Evolutionary conservation across 2,329 filamentous ascomycete genomes (phyloP), one percentile per base, ranked within the genome.

Genomic region (Paraphaeosphaeria sporulosa): DNA sequence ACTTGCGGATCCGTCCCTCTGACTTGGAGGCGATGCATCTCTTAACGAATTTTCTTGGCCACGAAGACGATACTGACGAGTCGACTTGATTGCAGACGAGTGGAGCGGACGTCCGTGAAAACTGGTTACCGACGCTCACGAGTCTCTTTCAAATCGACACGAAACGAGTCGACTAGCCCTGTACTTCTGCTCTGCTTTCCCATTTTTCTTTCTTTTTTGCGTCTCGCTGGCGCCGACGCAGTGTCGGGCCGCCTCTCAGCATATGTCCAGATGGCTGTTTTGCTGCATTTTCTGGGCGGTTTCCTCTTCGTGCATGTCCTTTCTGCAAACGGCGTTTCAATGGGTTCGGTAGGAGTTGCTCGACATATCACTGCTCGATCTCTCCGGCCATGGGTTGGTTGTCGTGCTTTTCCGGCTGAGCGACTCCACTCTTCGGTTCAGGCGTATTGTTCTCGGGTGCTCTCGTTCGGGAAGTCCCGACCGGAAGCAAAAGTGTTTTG

Each of bases 31-130:
- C 17, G n/a, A 57, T 48, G 57, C 46, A 51, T 51, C 58, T 67
- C 66, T 52, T 71, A 60, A 77, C 73, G 73, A 77, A 71, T 77
- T 67, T 76, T 63, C 65, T 73, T 74, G 68, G 68, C 70, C 68
- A 76, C 68, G 72, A 76, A 68, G 62, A 68, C 63, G 68, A 61
- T 70, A 67, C 62, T 75, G 68, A 76, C 71, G 72, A 73, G 67
- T 70, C 67, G 55, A 67, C 43, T 59, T 69, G 72, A 71, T 58
- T 30, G 60, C 54, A 40, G 72, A 74, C 63, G 61, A 71, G 73
- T 75, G 75, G 73, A 77, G 73, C 72, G 71, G 72, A 72, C 61
- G 72, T 73, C 63, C 27, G 61, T 64, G 54, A 32, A 43, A 21
- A n/a, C 61, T 43, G 60, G 65, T 49, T 51, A 64, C 69, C 47